phyloP scores from a whole-genome alignment of 208 protist species.

The Novymonas esmeraldas region DNA sequence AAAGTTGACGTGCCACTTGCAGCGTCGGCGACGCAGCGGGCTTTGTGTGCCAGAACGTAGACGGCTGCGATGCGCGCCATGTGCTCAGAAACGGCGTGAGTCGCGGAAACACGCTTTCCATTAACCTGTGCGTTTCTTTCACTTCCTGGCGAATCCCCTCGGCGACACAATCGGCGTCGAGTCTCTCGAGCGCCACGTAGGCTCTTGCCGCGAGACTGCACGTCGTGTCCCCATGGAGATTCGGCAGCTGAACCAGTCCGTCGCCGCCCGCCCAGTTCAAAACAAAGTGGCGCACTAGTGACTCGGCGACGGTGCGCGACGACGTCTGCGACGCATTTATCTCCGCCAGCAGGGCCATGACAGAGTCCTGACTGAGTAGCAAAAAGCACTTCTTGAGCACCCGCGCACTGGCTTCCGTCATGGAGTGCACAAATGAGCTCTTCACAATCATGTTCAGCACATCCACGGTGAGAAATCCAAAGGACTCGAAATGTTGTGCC shows the following conservation, averaged over 20 bases:
- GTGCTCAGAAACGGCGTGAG: slow-evolving; percentile 23
- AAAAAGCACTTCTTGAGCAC: slow-evolving; percentile 51
- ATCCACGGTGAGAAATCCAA: slow-evolving; percentile 61
- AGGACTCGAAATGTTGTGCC: slow-evolving; percentile 71
- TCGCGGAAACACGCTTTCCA: slow-evolving; percentile 31
- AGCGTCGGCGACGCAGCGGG: neutral
- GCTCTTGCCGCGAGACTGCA: slow-evolving; percentile 35
- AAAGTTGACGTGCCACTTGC: slow-evolving; percentile 10
- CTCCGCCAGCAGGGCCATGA: slow-evolving; percentile 40
- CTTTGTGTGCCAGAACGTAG: neutral
- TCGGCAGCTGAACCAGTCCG: slow-evolving; percentile 26
- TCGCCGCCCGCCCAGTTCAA: slow-evolving; percentile 28
- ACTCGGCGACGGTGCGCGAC: slow-evolving; percentile 8
- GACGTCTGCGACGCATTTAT: slow-evolving; percentile 25
- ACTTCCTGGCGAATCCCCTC: slow-evolving; percentile 21
- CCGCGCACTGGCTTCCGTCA: slow-evolving; percentile 53
- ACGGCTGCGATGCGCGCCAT: slow-evolving; percentile 20
- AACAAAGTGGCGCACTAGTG: slow-evolving; percentile 27
- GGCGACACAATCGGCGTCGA: neutral
- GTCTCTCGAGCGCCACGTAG: slow-evolving; percentile 28
- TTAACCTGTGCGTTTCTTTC: slow-evolving; percentile 25
- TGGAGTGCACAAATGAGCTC: slow-evolving; percentile 58
- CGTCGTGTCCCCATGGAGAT: slow-evolving; percentile 25
- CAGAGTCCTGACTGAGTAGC: slow-evolving; percentile 33
- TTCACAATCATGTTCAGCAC: slow-evolving; percentile 66